Evolutionary conservation across 179 eudicot species (phyloP).

Genomic region (Drosera spatulata): DNA sequence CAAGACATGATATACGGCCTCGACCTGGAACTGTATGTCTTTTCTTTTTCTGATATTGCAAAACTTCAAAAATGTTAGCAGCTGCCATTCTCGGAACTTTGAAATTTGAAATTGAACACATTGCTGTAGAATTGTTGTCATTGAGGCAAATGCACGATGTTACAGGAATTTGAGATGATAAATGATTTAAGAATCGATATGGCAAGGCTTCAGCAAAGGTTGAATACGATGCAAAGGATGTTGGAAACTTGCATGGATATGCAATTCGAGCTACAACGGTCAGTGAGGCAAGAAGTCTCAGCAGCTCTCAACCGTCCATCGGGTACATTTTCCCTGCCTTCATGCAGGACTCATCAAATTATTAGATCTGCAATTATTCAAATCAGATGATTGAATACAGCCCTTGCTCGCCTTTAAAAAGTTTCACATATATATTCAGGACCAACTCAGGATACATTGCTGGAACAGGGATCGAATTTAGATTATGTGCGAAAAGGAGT

Average conservation of each 20-base stretch:
- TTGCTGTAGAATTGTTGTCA: neutral
- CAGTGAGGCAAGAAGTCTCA: constrained; percentile 96
- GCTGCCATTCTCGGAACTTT: too few species aligned
- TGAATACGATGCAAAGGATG: constrained; percentile 98
- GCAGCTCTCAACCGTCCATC: constrained; percentile 85
- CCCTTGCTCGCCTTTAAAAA: neutral
- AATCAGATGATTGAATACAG: neutral
- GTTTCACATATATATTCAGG: constrained; percentile 17
- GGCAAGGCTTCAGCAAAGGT: constrained; percentile 91
- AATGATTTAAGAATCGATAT: constrained; percentile 85
- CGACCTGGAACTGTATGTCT: constrained; percentile 36
- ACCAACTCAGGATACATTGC: constrained; percentile 19
- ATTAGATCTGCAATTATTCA: neutral
- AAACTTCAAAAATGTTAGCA: too few species aligned
- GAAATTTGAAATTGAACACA: too few species aligned
- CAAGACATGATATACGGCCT: constrained; percentile 52
- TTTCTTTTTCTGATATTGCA: neutral
- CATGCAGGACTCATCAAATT: neutral
- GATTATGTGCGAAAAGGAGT: constrained; percentile 80
- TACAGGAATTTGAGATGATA: constrained; percentile 94
- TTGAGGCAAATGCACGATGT: neutral
- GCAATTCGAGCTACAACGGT: constrained; percentile 96
- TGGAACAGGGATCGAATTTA: constrained; percentile 84
- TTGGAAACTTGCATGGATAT: too few species aligned
- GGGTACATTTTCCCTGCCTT: constrained; percentile 18